phyloP scores from a whole-genome alignment of 345 rosid genomes.

The Euphorbia lathyris region DNA sequence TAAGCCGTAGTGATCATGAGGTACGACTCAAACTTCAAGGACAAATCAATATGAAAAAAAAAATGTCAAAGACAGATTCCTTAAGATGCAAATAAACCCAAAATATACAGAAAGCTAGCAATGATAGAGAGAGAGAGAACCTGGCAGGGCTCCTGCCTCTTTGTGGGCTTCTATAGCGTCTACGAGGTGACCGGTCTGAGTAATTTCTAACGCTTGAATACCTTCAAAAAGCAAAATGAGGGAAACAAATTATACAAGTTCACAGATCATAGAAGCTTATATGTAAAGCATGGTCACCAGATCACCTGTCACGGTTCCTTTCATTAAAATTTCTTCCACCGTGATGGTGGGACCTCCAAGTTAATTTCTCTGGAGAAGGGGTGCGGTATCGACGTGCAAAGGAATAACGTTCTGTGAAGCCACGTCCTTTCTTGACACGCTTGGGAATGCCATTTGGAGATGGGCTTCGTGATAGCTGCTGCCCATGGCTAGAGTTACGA shows the following conservation, averaged over 20 bases:
- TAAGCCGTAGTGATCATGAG: neutral
- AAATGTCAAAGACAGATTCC: neutral
- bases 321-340: slow-evolving; percentile 63
- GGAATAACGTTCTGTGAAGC: slow-evolving; percentile 85
- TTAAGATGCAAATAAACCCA: neutral
- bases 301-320: slow-evolving; percentile 71
- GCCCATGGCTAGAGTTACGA: slow-evolving; percentile 31
- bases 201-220: slow-evolving; percentile 54
- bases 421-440: slow-evolving; percentile 94
- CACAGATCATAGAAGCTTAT: neutral
- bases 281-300: slow-evolving; percentile 6
- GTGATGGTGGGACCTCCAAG: slow-evolving; percentile 45
- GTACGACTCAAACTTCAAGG: neutral
- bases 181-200: slow-evolving; percentile 44
- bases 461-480: slow-evolving; percentile 25
- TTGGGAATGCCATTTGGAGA: slow-evolving; percentile 52
- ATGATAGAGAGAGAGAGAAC: slow-evolving; percentile 31
- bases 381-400: slow-evolving; percentile 92
- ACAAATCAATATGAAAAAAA: neutral
- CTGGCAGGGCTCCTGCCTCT: slow-evolving; percentile 84
- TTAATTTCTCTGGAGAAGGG: slow-evolving; percentile 81
- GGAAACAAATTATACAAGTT: neutral
- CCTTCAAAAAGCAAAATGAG: slow-evolving; percentile 33
- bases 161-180: slow-evolving; percentile 65
- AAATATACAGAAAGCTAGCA: neutral